Base-by-base conservation (phyloP, 768 basidiomycete genomes). In the Lentinula sp. region DNA sequence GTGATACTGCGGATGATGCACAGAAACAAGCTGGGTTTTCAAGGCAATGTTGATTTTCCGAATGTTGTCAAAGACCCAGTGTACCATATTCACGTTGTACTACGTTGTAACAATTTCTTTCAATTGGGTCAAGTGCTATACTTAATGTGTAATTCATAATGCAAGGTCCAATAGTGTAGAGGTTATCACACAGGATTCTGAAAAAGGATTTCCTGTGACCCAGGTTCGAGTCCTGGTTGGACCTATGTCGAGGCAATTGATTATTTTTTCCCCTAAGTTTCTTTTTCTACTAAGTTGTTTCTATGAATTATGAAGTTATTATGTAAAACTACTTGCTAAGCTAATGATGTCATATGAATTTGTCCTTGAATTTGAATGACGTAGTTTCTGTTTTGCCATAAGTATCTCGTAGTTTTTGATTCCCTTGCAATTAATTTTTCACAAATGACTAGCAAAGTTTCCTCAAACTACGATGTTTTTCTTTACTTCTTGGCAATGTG, bases 401-500 rank as follows among this genome's bases (percentile, higher is more conserved):
- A 11, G 7, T 5, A 5, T 35, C 5, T 32, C 34, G 50, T 5
- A 2, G 31, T 51, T n/a, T n/a, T 32, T 31, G n/a, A 13, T n/a
- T 21, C 11, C n/a, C 32, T 62, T 62, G 28, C 35, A 3, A 3
- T 59, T 62, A 11, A 13, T 16, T 23, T 2, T 16, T 48, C 16
- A 48, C 61, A 28, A 71, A 71, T 71, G 70, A 42, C 71, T 23
- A 40, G 53, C 4, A 64, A 63, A 16, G 69, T 68, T 21, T 72
- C 70, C 18, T 65, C 76, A 6, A 71, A 59, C 23, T 52, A 62
- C 5, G 69, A 77, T 64, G 69, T 78, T 8, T 62, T 75, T 48
- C 73, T 78, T 10, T 78, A 78, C 64, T 70, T 78, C 42, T 53
- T 73, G 10, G 73, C 72, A 9, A 65, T 73, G 73, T 73, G 59